These are phyloP conservation scores for Nothophoma quercina DNA, from an alignment of 2,329 filamentous ascomycete genomes.

Conservation along the genomic window DNA sequence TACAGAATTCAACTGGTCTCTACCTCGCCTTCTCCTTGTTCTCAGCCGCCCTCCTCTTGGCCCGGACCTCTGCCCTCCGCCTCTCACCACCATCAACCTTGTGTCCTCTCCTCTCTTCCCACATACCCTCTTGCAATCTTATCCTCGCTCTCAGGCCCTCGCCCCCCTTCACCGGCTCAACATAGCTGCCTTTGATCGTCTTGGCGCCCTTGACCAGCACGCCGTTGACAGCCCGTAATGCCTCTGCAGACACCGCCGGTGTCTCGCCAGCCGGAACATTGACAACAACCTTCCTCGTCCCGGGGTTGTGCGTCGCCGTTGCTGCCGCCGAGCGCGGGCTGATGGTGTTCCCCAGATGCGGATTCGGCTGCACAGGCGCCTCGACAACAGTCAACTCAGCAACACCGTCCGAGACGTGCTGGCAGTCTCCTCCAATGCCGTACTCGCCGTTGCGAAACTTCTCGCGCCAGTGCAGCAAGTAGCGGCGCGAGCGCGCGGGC, in stretches of 20 bases:
- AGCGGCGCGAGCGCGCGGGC: slow-evolving; percentile 80
- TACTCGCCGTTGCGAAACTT: slow-evolving; percentile 79
- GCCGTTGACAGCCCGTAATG: slow-evolving; percentile 65
- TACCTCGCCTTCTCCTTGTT: slow-evolving; percentile 70
- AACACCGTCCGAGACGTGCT: slow-evolving; percentile 68
- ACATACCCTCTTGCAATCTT: slow-evolving; percentile 82
- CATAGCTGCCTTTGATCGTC: slow-evolving; percentile 77
- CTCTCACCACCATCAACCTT: slow-evolving; percentile 98
- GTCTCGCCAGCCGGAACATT: slow-evolving; percentile 60
- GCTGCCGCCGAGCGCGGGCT: slow-evolving; percentile 45
- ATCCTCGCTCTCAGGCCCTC: slow-evolving; percentile 69
- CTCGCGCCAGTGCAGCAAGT: slow-evolving; percentile 87
- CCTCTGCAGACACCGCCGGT: slow-evolving; percentile 44
- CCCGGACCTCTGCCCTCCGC: slow-evolving; percentile 81
- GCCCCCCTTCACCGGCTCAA: slow-evolving; percentile 70
- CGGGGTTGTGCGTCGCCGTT: slow-evolving; percentile 62
- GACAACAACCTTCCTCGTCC: slow-evolving; percentile 65
- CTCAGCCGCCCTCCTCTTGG: slow-evolving; percentile 83
- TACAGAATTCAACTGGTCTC: slow-evolving; percentile 1
- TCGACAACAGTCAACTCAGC: slow-evolving; percentile 67
- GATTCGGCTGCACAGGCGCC: slow-evolving; percentile 53
- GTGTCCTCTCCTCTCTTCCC: slow-evolving; percentile 84
- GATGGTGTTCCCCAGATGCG: slow-evolving; percentile 33
- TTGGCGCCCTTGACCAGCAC: slow-evolving; percentile 73
- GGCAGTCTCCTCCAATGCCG: slow-evolving; percentile 83